phyloP scores from a whole-genome alignment of 495 filamentous ascomycete genomes.

The Xylona heveae region DNA sequence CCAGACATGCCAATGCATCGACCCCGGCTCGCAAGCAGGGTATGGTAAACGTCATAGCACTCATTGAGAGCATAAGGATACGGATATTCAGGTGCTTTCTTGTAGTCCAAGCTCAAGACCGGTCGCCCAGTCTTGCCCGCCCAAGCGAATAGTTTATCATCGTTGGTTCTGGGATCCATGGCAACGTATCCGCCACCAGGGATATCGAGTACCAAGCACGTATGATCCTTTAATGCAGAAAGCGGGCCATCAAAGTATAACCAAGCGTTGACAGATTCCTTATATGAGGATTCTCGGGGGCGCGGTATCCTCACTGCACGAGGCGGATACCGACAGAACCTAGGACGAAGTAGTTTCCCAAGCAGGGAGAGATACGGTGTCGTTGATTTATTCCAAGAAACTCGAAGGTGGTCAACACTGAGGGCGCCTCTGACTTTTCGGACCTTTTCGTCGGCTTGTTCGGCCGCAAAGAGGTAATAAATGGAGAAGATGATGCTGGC shows the following conservation, averaged over 20 bases:
- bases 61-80: slow-evolving; percentile 94
- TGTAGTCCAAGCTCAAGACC: slow-evolving; percentile 78
- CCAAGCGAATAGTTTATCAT: slow-evolving; percentile 85
- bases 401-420: slow-evolving; percentile 77
- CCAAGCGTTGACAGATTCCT: slow-evolving; percentile 68
- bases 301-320: slow-evolving; percentile 66
- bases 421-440: slow-evolving; percentile 67
- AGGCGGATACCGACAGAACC: slow-evolving; percentile 55
- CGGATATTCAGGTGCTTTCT: slow-evolving; percentile 82
- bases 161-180: slow-evolving; percentile 77
- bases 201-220: slow-evolving; percentile 67
- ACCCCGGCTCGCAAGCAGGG: slow-evolving; percentile 52
- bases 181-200: slow-evolving; percentile 92
- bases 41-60: slow-evolving; percentile 84
- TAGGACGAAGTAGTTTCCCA: slow-evolving; percentile 49
- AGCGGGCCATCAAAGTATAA: slow-evolving; percentile 85
- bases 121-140: slow-evolving; percentile 67
- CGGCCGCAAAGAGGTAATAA: slow-evolving; percentile 84
- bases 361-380: slow-evolving; percentile 62
- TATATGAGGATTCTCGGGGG: slow-evolving; percentile 56
- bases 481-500: slow-evolving; percentile 60
- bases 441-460: slow-evolving; percentile 79
- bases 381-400: slow-evolving; percentile 87
- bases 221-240: slow-evolving; percentile 52
- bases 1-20: slow-evolving; percentile 73